phyloP scores from a whole-genome alignment of 352 stramenopile species.

The Stramenopiles sp. region DNA sequence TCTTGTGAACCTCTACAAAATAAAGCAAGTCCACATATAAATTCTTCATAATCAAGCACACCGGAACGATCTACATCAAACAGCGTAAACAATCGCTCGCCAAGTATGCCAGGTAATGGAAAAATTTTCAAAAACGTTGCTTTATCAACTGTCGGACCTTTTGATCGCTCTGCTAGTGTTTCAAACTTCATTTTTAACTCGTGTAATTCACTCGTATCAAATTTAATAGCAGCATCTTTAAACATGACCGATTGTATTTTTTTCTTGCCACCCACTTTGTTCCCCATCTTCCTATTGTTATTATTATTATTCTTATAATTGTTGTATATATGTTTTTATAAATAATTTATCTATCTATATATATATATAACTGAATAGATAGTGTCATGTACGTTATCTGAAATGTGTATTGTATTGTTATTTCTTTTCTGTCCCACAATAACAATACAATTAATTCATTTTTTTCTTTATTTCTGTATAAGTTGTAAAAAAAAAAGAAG shows the following conservation, averaged over 20 bases:
- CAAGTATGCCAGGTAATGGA: conserved; percentile 57
- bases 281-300: too few species aligned
- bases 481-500: too few species aligned
- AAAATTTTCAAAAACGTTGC: conserved; percentile 81
- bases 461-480: too few species aligned
- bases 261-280: not conserved
- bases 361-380: too few species aligned
- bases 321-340: too few species aligned
- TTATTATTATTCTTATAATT: too few species aligned
- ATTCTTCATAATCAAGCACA: conserved; percentile 66
- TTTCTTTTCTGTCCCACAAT: too few species aligned
- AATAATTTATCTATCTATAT: too few species aligned
- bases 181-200: not conserved
- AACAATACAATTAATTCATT: too few species aligned
- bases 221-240: not conserved
- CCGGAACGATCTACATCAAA: conserved; percentile 49
- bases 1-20: conserved; percentile 48
- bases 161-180: not conserved
- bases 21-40: conserved; percentile 61
- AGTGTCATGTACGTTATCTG: too few species aligned
- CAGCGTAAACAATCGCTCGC: conserved; percentile 65
- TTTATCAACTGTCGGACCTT: conserved; percentile 45
- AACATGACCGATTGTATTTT: not conserved
- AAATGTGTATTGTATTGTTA: too few species aligned
- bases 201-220: not conserved